Percentiles rank a stretch among this genome's conserved stretches.
Conservation (phyloP, 1,284 basidiomycete species). For the Tilletia indica region DNA sequence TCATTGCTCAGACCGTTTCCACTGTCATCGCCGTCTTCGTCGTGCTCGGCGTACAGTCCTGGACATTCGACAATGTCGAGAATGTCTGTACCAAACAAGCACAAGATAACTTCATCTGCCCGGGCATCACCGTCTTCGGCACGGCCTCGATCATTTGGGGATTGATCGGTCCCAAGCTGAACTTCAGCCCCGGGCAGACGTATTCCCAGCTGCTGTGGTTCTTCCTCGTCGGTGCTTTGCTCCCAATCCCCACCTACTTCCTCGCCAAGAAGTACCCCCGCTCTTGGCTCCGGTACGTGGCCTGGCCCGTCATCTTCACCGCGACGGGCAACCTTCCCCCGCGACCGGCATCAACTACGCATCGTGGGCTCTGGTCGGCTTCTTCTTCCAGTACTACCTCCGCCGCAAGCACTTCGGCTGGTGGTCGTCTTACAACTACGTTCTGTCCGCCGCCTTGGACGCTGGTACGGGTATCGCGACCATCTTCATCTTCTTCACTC, state of each 20-base stretch:
- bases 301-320: conserved; percentile 44
- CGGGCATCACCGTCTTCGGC: conserved; percentile 37
- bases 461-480: conserved; percentile 21
- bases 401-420: conserved; percentile 48
- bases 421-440: conserved; percentile 33
- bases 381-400: conserved; percentile 56
- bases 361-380: conserved; percentile 60
- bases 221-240: conserved; percentile 40
- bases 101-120: conserved; percentile 52
- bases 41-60: conserved; percentile 60
- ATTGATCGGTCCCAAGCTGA: conserved; percentile 57
- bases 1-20: conserved; percentile 65
- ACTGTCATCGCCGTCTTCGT: conserved; percentile 69
- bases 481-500: conserved; percentile 27
- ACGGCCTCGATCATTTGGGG: conserved; percentile 53
- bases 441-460: conserved; percentile 27
- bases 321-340: conserved; percentile 48
- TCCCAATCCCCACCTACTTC: conserved; percentile 41
- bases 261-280: conserved; percentile 31
- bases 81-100: conserved; percentile 64
- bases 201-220: conserved; percentile 42
- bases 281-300: conserved; percentile 29
- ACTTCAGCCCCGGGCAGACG: conserved; percentile 31
- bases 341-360: conserved; percentile 53
- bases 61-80: conserved; percentile 71